Evolutionary conservation across 1,284 basidiomycete genomes (phyloP).

Genomic region (Puccinia coronata): DNA sequence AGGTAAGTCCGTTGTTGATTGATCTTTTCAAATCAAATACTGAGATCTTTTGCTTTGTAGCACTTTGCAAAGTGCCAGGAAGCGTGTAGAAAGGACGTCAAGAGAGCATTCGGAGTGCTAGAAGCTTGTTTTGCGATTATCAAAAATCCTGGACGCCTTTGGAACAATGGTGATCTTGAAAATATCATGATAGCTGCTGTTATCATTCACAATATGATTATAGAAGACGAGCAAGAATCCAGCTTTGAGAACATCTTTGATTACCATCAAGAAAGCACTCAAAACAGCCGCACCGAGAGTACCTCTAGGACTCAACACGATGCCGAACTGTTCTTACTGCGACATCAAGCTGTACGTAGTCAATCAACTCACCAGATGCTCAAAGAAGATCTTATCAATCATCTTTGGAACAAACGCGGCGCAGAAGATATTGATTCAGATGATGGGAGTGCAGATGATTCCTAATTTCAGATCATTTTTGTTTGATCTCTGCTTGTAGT

Average conservation of each 20-base stretch:
- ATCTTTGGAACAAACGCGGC: conserved; percentile 6
- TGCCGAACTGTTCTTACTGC: neutral
- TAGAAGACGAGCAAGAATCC: neutral
- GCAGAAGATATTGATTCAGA: neutral
- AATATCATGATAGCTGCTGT: conserved; percentile 5
- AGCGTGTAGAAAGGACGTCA: neutral
- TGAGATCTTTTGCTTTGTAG: neutral
- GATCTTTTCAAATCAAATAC: neutral
- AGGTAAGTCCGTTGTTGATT: no score
- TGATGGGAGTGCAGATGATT: neutral
- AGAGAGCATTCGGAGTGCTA: conserved; percentile 25
- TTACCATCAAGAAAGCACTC: no score
- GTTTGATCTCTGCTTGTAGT: neutral
- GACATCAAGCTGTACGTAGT: neutral
- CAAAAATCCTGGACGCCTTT: neutral
- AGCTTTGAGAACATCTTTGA: no score
- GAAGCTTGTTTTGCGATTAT: conserved; percentile 7
- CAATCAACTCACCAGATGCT: neutral
- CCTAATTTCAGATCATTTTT: neutral
- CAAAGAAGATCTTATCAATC: conserved; percentile 6
- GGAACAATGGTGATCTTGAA: neutral
- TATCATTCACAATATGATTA: conserved; percentile 22
- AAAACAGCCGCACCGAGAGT: neutral
- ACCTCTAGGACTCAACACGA: neutral
- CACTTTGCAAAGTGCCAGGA: conserved; percentile 5